phyloP scores from a whole-genome alignment of 192 early-diverging fungal species.

The Backusella liffmaniae region DNA sequence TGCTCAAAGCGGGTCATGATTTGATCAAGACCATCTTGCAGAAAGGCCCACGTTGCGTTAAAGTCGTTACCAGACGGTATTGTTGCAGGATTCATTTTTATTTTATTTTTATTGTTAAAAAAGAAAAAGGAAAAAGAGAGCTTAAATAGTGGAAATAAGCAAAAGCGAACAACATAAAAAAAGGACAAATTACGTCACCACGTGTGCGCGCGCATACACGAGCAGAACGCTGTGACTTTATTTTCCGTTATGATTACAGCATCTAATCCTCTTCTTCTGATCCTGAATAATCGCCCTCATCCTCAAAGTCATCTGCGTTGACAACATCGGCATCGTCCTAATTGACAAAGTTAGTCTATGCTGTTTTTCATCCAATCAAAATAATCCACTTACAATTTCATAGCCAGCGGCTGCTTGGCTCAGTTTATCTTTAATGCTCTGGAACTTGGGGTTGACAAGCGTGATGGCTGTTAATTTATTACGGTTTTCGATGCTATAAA shows the following conservation, averaged over 20 bases:
- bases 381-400: conserved; percentile 29
- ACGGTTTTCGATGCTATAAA: conserved; percentile 31
- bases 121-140: background rate
- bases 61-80: conserved; percentile 53
- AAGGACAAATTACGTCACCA: background rate
- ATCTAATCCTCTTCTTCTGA: conserved; percentile 1
- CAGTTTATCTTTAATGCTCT: conserved; percentile 27
- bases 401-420: conserved; percentile 6
- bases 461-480: conserved; percentile 33
- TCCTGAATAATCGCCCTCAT: conserved; percentile 1
- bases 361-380: background rate
- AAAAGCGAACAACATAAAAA: background rate
- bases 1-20: conserved; percentile 77
- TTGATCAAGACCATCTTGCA: conserved; percentile 76
- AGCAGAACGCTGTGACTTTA: background rate
- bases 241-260: background rate
- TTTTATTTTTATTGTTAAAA: background rate
- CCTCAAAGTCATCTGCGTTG: conserved; percentile 23
- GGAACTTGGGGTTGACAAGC: conserved; percentile 23
- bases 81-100: conserved; percentile 26
- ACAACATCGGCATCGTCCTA: conserved; percentile 29
- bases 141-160: background rate
- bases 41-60: conserved; percentile 67
- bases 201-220: background rate
- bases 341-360: background rate